Base-by-base conservation (phyloP, 2,329 filamentous ascomycete genomes). In the Tricladium varicosporioides region DNA sequence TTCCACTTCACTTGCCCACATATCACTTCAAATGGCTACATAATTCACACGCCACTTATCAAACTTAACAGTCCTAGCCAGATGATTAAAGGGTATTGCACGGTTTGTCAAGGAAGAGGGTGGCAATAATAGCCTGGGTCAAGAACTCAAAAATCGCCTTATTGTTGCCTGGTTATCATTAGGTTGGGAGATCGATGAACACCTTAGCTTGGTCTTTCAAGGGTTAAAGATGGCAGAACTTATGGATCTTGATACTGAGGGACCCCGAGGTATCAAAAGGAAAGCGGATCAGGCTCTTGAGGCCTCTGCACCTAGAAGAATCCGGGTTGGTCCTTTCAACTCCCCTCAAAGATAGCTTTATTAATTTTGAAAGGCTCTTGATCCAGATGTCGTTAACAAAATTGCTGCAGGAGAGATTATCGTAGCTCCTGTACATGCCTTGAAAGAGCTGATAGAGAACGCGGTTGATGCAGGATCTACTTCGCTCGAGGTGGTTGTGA, bases 371-470 rank as follows among this genome's bases (percentile, higher is more conserved):
- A 72, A 96, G 86, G 89, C 93, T 13, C 82, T 99, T 22, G 90
- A 96, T 68, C 86, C 89, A 61, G 88, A 94, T 75, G 94, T 99
- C 18, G 89, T 99, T 63, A 99, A 97, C 78, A 99, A 97, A 73
- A 99, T 99, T 65, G 94, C 94, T 0, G 94, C 94, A 0, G 94
- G 94, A 16, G 94, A 99, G 73, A 99, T 99, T 67, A 99, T 99
- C 59, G 92, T 99, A 49, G 93, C 94, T 1, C 95, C 94, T 0
- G 92, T 97, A 27, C 91, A 99, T 73, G 94, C 95, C 2, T 75
- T 99, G 56, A 99, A 99, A 74, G 94, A 99, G 72, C 78, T 99
- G 50, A 92, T 99, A 11, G 94, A 99, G 72, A 99, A 99, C 67
- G 88, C 94, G 3, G 92, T 99, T 14, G 95, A 99, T 74, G 94